These are phyloP conservation scores for Lactarius akahatsu DNA, from an alignment of 768 basidiomycete genomes.

Conservation along the genomic window DNA sequence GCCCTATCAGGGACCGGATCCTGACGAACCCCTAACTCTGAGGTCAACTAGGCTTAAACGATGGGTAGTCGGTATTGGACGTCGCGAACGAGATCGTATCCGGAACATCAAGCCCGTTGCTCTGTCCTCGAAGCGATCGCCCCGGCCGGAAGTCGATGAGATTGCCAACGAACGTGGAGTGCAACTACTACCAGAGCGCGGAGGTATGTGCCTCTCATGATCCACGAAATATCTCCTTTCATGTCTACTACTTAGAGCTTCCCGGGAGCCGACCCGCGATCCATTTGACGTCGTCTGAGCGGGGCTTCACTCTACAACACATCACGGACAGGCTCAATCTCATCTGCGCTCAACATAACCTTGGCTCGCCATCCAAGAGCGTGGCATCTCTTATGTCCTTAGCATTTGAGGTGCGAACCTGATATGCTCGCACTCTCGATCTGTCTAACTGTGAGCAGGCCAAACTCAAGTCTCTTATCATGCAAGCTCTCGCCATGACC, in stretches of 20 bases:
- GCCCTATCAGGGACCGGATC: slow-evolving; percentile 69
- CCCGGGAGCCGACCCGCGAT: slow-evolving; percentile 70
- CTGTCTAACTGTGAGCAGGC: slow-evolving; percentile 45
- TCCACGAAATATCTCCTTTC: neutral
- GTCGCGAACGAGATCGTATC: slow-evolving; percentile 72
- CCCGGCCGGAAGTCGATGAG: slow-evolving; percentile 58
- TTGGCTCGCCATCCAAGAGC: slow-evolving; percentile 56
- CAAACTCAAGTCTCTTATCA: slow-evolving; percentile 81
- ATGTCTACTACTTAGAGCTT: slow-evolving; percentile 45
- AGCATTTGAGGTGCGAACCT: slow-evolving; percentile 63
- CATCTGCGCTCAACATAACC: slow-evolving; percentile 74
- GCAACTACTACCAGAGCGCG: slow-evolving; percentile 59
- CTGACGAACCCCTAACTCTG: slow-evolving; percentile 51
- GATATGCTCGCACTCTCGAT: neutral
- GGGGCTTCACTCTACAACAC: slow-evolving; percentile 72
- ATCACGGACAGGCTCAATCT: slow-evolving; percentile 79
- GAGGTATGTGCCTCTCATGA: slow-evolving; percentile 45
- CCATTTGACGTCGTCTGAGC: slow-evolving; percentile 71
- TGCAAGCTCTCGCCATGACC: slow-evolving; percentile 74
- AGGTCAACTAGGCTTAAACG: slow-evolving; percentile 66
- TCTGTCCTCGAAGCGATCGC: slow-evolving; percentile 43
- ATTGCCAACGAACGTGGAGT: slow-evolving; percentile 71
- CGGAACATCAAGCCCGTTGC: slow-evolving; percentile 47
- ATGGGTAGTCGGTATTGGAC: slow-evolving; percentile 72
- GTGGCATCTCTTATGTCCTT: slow-evolving; percentile 72